phyloP scores from a whole-genome alignment of 176 grass and related monocot species.

The Aegilops longissima region DNA sequence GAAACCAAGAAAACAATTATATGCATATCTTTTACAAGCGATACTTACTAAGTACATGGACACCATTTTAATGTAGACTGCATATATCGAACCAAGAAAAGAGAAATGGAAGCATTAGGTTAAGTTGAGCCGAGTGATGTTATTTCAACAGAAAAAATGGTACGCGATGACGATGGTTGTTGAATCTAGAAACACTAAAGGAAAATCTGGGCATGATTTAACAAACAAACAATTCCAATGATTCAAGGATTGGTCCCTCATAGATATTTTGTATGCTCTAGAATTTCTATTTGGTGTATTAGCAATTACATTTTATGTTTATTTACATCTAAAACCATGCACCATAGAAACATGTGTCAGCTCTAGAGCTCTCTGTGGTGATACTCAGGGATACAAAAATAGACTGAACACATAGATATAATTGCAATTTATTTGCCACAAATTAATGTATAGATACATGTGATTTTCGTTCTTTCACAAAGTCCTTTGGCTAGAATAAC shows the following conservation, averaged over 20 bases:
- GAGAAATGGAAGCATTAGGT: too few relatives aligned
- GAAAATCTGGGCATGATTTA: too few relatives aligned
- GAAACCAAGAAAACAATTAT: too few relatives aligned
- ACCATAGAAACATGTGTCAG: neutral
- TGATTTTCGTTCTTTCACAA: neutral
- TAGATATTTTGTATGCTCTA: neutral
- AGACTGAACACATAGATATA: neutral
- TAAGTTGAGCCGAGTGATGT: too few relatives aligned
- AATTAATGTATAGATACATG: neutral
- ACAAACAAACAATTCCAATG: neutral
- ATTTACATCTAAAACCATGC: neutral
- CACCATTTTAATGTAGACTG: too few relatives aligned
- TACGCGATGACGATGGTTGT: neutral
- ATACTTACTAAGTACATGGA: too few relatives aligned
- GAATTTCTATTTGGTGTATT: neutral
- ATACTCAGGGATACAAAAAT: neutral
- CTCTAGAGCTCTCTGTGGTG: neutral
- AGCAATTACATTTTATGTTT: neutral
- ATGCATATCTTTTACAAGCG: too few relatives aligned
- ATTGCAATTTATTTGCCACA: neutral
- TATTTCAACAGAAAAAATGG: too few relatives aligned
- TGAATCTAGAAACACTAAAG: neutral
- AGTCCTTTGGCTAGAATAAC: too few relatives aligned
- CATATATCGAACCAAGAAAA: too few relatives aligned
- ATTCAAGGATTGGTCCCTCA: neutral